Conservation (phyloP, 1,284 basidiomycete genomes). For the Tausonia pullulans region DNA sequence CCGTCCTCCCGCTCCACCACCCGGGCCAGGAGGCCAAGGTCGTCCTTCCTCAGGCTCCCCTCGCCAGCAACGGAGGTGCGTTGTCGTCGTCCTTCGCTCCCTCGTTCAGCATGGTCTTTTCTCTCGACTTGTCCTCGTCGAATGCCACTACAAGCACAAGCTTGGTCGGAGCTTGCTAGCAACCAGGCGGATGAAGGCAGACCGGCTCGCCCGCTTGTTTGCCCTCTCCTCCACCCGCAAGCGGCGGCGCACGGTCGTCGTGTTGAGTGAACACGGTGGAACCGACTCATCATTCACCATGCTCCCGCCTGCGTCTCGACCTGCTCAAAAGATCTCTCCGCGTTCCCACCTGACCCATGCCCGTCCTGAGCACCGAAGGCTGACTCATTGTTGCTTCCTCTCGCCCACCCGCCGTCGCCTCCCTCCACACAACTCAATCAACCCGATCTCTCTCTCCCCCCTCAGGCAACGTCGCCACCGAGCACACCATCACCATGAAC, state of each 20-base stretch:
- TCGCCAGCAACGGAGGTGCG: constrained; percentile 49
- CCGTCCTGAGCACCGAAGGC: background rate
- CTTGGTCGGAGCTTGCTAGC: no score
- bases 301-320: background rate
- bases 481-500: constrained; percentile 8
- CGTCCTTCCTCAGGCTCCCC: constrained; percentile 61
- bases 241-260: no score
- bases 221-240: no score
- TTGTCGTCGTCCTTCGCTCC: constrained; percentile 3
- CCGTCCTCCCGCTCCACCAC: constrained; percentile 67
- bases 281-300: background rate
- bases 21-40: constrained; percentile 66
- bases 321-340: background rate
- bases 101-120: background rate
- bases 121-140: background rate
- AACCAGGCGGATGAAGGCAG: no score
- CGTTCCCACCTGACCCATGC: background rate
- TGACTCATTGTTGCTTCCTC: background rate
- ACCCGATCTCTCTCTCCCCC: background rate
- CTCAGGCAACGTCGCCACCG: background rate
- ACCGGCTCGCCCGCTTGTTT: no score
- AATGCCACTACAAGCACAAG: no score
- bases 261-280: no score
- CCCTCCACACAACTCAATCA: background rate
- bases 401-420: background rate